These are phyloP conservation scores for Gremmenia infestans DNA, from an alignment of 2,329 filamentous ascomycete genomes.

Conservation along the genomic window DNA sequence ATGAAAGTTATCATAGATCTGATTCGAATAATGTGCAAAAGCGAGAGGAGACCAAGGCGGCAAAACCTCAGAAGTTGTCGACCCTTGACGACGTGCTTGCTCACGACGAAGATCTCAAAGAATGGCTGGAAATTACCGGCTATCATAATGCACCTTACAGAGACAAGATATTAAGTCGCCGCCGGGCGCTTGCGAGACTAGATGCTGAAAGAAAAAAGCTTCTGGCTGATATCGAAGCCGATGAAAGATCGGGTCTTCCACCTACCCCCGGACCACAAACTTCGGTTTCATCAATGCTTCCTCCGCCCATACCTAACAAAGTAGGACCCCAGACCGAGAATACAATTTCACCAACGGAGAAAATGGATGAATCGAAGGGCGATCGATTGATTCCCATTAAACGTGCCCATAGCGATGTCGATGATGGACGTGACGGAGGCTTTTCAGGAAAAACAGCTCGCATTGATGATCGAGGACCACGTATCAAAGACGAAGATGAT, in stretches of 20 bases:
- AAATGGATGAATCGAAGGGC: conserved; percentile 8
- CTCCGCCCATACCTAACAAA: conserved; percentile 21
- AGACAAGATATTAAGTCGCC: conserved; percentile 26
- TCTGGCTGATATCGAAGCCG: conserved; percentile 26
- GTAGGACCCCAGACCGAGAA: conserved; percentile 7
- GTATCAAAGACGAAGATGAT: conserved; percentile 19
- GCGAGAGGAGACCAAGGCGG: conserved; percentile 17
- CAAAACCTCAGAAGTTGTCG: conserved; percentile 15
- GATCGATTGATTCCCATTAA: conserved; percentile 26
- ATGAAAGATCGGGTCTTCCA: conserved; percentile 20
- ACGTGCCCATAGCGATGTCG: conserved; percentile 25
- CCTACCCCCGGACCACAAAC: not conserved
- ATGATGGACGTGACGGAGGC: conserved; percentile 14
- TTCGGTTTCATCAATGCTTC: conserved; percentile 18
- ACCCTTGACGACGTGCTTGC: conserved; percentile 24
- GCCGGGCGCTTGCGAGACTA: conserved; percentile 28
- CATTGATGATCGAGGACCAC: conserved; percentile 17
- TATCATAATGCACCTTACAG: conserved; percentile 33
- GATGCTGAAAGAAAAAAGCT: conserved; percentile 30
- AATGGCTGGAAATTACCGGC: conserved; percentile 34
- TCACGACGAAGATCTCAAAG: conserved; percentile 30
- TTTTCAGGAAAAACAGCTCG: conserved; percentile 22
- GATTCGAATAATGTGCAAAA: conserved; percentile 8
- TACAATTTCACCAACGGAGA: conserved; percentile 1
- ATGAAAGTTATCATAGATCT: conserved; percentile 11